Conservation (phyloP, 1,139 yeast species). For the Scheffersomyces cryptocercus region DNA sequence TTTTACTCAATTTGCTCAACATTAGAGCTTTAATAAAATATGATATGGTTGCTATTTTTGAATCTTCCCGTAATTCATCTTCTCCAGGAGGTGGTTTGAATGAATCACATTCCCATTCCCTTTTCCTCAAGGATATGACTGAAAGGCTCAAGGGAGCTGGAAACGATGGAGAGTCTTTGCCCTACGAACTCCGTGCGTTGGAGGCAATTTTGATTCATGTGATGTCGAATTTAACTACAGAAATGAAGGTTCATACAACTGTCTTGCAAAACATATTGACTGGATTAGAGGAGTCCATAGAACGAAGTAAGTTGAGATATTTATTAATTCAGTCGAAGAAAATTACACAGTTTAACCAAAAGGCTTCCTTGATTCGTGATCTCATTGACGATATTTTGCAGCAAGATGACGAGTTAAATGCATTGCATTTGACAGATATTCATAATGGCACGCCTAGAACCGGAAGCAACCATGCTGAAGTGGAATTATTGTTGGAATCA, state of each 20-base stretch:
- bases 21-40: conserved; percentile 43
- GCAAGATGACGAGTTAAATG: conserved; percentile 43
- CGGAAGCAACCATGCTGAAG: conserved; percentile 43
- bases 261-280: conserved; percentile 37
- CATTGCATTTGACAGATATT: conserved; percentile 37
- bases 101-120: conserved; percentile 38
- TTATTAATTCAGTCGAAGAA: conserved; percentile 46
- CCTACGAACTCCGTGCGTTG: conserved; percentile 47
- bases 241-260: conserved; percentile 45
- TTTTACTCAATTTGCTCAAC: conserved; percentile 42
- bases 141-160: conserved; percentile 23
- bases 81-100: conserved; percentile 28
- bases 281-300: conserved; percentile 43
- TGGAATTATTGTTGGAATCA: conserved; percentile 45
- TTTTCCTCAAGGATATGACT: conserved; percentile 35
- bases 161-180: conserved; percentile 27
- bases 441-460: conserved; percentile 22
- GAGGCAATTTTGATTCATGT: conserved; percentile 45
- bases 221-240: conserved; percentile 39
- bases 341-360: conserved; percentile 46
- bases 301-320: conserved; percentile 39
- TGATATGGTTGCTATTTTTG: conserved; percentile 43
- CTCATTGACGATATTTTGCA: conserved; percentile 41
- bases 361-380: conserved; percentile 41
- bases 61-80: conserved; percentile 21